Percentiles rank a stretch among this genome's conserved stretches.
Evolutionary conservation across 352 stramenopile genomes (phyloP).

Genomic region (Pythium aristosporum): DNA sequence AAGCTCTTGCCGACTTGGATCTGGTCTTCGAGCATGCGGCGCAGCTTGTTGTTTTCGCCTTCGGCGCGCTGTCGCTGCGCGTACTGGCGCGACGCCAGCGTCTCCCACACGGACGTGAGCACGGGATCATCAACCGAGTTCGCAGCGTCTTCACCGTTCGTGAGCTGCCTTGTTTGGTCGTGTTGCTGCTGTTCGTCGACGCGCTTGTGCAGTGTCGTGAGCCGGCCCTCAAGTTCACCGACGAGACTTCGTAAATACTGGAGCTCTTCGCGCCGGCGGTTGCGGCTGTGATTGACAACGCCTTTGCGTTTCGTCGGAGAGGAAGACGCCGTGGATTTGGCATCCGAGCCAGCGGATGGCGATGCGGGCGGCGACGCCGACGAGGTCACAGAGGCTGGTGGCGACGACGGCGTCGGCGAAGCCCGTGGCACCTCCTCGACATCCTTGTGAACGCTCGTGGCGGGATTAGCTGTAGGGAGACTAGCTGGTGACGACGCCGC

Average conservation of each 20-base stretch:
- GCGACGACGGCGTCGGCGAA: slow-evolving; percentile 4
- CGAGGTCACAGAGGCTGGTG: slow-evolving; percentile 10
- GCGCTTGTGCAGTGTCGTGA: slow-evolving; percentile 22
- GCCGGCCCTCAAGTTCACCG: slow-evolving; percentile 31
- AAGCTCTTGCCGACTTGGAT: slow-evolving; percentile 46
- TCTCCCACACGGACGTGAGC: slow-evolving; percentile 25
- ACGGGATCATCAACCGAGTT: slow-evolving; percentile 4
- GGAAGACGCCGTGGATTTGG: not conserved
- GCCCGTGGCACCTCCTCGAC: not conserved
- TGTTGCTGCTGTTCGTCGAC: slow-evolving; percentile 19
- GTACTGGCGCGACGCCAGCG: slow-evolving; percentile 22
- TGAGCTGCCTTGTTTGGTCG: slow-evolving; percentile 2
- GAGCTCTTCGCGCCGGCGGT: slow-evolving; percentile 31
- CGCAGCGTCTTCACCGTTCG: not conserved
- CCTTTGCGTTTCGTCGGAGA: slow-evolving; percentile 6
- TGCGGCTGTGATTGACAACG: slow-evolving; percentile 19
- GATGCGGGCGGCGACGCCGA: slow-evolving; percentile 9
- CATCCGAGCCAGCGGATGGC: slow-evolving; percentile 11
- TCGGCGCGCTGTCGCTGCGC: slow-evolving; percentile 27
- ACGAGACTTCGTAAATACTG: slow-evolving; percentile 40
- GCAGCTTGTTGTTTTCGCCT: slow-evolving; percentile 26
- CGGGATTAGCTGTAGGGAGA: not conserved
- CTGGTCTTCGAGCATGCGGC: slow-evolving; percentile 39
- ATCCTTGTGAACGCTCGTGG: not conserved
- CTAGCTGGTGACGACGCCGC: slow-evolving; percentile 5